Percentiles rank a stretch among this genome's conserved stretches.
phyloP scores from a whole-genome alignment of 2,329 filamentous ascomycete species.

The Helminthosporium solani region DNA sequence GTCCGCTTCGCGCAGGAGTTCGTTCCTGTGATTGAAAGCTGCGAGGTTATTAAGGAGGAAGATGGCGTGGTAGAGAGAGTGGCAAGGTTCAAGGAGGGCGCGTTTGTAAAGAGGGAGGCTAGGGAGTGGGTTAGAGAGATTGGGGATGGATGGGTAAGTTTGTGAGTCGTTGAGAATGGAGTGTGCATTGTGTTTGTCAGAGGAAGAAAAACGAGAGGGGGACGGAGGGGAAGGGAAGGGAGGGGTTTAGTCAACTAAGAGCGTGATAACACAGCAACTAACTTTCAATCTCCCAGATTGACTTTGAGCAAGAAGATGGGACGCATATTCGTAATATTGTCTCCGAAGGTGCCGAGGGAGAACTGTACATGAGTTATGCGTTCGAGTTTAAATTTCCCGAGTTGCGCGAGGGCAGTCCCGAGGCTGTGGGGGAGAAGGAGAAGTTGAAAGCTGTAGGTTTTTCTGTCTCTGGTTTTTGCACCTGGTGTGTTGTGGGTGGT shows the following conservation, averaged over 20 bases:
- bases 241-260: too few species aligned
- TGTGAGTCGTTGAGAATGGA: constrained; percentile 29
- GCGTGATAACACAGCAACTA: too few species aligned
- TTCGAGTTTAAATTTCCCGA: constrained; percentile 46
- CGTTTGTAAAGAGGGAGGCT: constrained; percentile 29
- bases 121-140: constrained; percentile 44
- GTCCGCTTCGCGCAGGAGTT: constrained; percentile 50
- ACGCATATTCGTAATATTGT: constrained; percentile 49
- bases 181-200: too few species aligned
- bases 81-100: constrained; percentile 44
- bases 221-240: too few species aligned
- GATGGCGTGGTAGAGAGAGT: constrained; percentile 38
- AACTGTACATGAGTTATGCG: constrained; percentile 49
- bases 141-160: constrained; percentile 42
- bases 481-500: not conserved
- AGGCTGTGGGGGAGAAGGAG: constrained; percentile 30
- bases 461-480: not conserved
- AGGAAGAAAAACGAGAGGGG: too few species aligned
- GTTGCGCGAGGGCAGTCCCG: constrained; percentile 38
- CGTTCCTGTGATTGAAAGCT: constrained; percentile 46
- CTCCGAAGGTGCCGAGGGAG: constrained; percentile 41
- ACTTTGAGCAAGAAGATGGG: constrained; percentile 49
- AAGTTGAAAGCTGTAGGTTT: constrained; percentile 28
- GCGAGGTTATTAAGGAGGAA: constrained; percentile 44
- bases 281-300: too few species aligned